These are phyloP conservation scores for Ophiostoma tasmaniense DNA, from an alignment of 2,329 filamentous ascomycete species.

Conservation along the genomic window DNA sequence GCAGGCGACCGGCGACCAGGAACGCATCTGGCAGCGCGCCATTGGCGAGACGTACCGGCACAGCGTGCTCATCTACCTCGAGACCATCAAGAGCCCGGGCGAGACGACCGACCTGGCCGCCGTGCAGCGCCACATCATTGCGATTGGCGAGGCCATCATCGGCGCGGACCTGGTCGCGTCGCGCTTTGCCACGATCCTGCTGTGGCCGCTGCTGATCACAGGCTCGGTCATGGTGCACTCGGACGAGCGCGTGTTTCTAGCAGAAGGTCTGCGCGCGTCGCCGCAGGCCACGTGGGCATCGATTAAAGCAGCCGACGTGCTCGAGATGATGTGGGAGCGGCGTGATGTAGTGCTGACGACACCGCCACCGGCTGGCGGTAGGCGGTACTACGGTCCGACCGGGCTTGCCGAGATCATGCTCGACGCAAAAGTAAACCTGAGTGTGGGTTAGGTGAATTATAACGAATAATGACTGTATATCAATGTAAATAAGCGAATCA, in stretches of 20 bases:
- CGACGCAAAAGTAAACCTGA: conserved; percentile 12
- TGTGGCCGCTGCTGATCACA: conserved; percentile 21
- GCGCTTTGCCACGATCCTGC: conserved; percentile 18
- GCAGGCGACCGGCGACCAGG: conserved; percentile 16
- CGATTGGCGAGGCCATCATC: conserved; percentile 18
- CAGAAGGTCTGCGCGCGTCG: conserved; percentile 17
- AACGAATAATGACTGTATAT: not conserved
- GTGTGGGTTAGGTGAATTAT: conserved; percentile 1
- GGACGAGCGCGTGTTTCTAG: conserved; percentile 15
- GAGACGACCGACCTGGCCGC: not conserved
- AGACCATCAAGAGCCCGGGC: conserved; percentile 12
- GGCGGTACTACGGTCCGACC: conserved; percentile 16
- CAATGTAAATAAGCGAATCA: not conserved
- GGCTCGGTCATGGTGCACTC: conserved; percentile 17
- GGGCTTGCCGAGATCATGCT: conserved; percentile 16
- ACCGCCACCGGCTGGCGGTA: not conserved
- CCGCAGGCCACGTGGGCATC: conserved; percentile 17
- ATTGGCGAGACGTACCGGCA: conserved; percentile 21
- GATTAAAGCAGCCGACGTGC: conserved; percentile 17
- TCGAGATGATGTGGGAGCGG: conserved; percentile 19
- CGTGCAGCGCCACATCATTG: conserved; percentile 16
- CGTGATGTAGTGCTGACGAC: not conserved
- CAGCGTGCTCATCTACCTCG: conserved; percentile 19
- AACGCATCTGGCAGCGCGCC: conserved; percentile 18
- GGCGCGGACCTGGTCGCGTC: conserved; percentile 16